These are phyloP conservation scores for Septoria linicola DNA, from an alignment of 2,329 filamentous ascomycete genomes.

Conservation along the genomic window DNA sequence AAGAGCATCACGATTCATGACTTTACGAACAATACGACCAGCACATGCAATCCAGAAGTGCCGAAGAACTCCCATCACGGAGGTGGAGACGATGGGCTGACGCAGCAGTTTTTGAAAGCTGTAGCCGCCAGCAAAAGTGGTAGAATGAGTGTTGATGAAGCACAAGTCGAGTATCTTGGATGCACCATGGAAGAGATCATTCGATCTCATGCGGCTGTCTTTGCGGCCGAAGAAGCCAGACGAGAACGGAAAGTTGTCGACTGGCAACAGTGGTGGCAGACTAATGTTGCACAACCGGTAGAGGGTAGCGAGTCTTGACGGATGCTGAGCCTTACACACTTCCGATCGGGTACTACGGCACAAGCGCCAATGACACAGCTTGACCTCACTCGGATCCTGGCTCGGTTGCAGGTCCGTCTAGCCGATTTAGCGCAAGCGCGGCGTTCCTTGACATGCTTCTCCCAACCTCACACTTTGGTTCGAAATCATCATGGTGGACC, in stretches of 20 bases:
- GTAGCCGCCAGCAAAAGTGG: conserved; percentile 75
- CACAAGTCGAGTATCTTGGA: conserved; percentile 74
- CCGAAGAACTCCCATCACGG: conserved; percentile 59
- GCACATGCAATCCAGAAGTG: conserved; percentile 59
- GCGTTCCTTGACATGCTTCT: too few species aligned
- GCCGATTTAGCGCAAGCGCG: too few species aligned
- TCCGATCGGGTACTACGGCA: too few species aligned
- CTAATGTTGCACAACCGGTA: conserved; percentile 11
- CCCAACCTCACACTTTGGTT: too few species aligned
- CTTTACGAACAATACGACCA: conserved; percentile 60
- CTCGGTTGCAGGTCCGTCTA: too few species aligned
- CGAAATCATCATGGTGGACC: too few species aligned
- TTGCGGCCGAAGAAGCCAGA: conserved; percentile 88
- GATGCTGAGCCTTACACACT: too few species aligned
- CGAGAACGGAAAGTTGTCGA: conserved; percentile 66
- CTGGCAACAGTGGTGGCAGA: conserved; percentile 42
- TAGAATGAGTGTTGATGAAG: conserved; percentile 63
- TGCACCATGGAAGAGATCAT: conserved; percentile 84
- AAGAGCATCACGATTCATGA: conserved; percentile 71
- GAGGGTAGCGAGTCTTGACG: not conserved
- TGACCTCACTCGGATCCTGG: too few species aligned
- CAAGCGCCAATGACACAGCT: too few species aligned
- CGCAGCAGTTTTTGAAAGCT: conserved; percentile 77
- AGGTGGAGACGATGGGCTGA: conserved; percentile 76
- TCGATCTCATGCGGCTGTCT: conserved; percentile 88